phyloP scores from a whole-genome alignment of 2,329 filamentous ascomycete species.

The Magnaporthiopsis incrustans region DNA sequence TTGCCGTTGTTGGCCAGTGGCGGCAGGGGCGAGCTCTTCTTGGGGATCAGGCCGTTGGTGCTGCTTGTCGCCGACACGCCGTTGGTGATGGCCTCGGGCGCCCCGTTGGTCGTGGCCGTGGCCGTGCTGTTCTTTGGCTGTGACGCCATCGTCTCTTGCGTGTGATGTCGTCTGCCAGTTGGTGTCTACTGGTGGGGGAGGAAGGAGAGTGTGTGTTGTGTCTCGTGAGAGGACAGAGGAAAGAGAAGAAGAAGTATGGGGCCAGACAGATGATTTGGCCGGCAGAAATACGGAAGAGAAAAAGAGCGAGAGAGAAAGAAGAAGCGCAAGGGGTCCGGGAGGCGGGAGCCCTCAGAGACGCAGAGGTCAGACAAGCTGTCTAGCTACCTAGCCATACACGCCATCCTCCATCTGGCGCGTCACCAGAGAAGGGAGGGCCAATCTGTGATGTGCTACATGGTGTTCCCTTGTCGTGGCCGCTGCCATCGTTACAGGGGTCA shows the following conservation, averaged over 20 bases:
- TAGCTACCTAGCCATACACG: neutral
- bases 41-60: too few relatives aligned
- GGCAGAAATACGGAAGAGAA: neutral
- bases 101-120: too few relatives aligned
- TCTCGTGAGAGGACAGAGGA: neutral
- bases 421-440: neutral
- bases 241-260: neutral
- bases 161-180: neutral
- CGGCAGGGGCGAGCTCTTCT: constrained; percentile 8
- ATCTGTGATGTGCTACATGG: neutral
- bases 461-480: too few relatives aligned
- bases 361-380: neutral
- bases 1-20: constrained; percentile 15
- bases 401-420: neutral
- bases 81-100: neutral
- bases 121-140: neutral
- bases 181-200: neutral
- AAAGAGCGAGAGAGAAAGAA: too few relatives aligned
- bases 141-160: neutral
- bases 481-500: neutral
- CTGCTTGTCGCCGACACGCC: neutral
- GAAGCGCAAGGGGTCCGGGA: neutral
- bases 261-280: neutral
- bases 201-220: neutral
- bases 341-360: neutral